These are phyloP conservation scores for Penicillium sp. DNA, from an alignment of 2,329 filamentous ascomycete species.

Conservation along the genomic window DNA sequence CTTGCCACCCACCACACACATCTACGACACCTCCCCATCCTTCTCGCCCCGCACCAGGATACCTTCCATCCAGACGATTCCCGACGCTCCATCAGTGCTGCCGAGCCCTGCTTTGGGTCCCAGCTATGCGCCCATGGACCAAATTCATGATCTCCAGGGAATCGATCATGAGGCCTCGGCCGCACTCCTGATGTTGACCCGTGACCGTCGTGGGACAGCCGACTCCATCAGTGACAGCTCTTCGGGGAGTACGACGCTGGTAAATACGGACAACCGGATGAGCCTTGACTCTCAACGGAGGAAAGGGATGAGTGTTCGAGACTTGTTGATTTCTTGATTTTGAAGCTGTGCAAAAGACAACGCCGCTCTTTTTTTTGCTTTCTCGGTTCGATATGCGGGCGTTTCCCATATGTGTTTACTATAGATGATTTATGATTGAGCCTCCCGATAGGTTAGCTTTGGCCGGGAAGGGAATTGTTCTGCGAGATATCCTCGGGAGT, in stretches of 20 bases:
- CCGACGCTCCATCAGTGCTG: conserved; percentile 28
- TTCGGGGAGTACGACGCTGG: conserved; percentile 1
- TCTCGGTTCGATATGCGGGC: not conserved
- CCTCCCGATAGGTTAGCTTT: no score
- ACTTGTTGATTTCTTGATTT: conserved; percentile 47
- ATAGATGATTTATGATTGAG: no score
- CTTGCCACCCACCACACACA: conserved; percentile 16
- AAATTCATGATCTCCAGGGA: conserved; percentile 19
- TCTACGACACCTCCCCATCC: conserved; percentile 26
- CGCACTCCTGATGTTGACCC: conserved; percentile 81
- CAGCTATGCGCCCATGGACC: conserved; percentile 17
- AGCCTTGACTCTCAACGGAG: conserved; percentile 26
- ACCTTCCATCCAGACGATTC: conserved; percentile 15
- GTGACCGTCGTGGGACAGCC: conserved; percentile 57
- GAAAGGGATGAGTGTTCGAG: conserved; percentile 51
- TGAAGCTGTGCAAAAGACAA: not conserved
- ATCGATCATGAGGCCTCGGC: conserved; percentile 76
- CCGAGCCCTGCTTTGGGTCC: conserved; percentile 34
- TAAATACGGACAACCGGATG: conserved; percentile 1
- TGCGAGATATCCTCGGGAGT: not conserved
- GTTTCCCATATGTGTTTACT: not conserved
- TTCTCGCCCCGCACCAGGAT: conserved; percentile 29
- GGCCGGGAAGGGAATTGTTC: no score
- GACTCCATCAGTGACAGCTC: conserved; percentile 26
- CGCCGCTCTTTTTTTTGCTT: not conserved